A percentile compares a stretch with the other conserved stretches of the same genome.
Evolutionary conservation across 495 filamentous ascomycete genomes (phyloP).

Genomic region (Penicillium crystallinum): DNA sequence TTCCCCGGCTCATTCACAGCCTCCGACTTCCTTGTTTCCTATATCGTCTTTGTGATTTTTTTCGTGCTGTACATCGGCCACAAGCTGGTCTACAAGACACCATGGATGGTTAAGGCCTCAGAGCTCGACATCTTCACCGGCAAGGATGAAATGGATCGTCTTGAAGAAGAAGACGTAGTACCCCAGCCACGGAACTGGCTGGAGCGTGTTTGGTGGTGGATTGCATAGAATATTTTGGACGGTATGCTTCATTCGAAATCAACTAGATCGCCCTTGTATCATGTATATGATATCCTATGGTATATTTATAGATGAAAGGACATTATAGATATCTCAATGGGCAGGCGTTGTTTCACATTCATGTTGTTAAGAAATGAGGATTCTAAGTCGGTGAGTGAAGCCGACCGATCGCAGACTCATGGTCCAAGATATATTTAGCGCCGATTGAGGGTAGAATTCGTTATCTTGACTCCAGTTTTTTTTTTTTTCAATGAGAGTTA

Average conservation of each 20-base stretch:
- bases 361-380: no score
- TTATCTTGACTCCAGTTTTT: not conserved
- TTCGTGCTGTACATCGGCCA: slow-evolving; percentile 56
- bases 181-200: slow-evolving; percentile 28
- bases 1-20: slow-evolving; percentile 43
- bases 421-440: not conserved
- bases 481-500: no score
- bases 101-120: slow-evolving; percentile 47
- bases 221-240: slow-evolving; percentile 8
- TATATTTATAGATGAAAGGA: not conserved
- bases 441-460: not conserved
- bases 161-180: slow-evolving; percentile 25
- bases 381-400: no score
- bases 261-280: not conserved
- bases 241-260: not conserved
- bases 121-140: slow-evolving; percentile 30
- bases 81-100: slow-evolving; percentile 31
- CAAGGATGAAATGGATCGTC: slow-evolving; percentile 30
- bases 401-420: no score
- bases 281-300: no score
- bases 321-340: no score
- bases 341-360: no score
- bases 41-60: slow-evolving; percentile 57
- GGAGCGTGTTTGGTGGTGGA: slow-evolving; percentile 32
- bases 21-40: slow-evolving; percentile 47